These are phyloP conservation scores for Theobroma grandiflorum DNA, from an alignment of 441 rosid genomes.

Conservation along the genomic window DNA sequence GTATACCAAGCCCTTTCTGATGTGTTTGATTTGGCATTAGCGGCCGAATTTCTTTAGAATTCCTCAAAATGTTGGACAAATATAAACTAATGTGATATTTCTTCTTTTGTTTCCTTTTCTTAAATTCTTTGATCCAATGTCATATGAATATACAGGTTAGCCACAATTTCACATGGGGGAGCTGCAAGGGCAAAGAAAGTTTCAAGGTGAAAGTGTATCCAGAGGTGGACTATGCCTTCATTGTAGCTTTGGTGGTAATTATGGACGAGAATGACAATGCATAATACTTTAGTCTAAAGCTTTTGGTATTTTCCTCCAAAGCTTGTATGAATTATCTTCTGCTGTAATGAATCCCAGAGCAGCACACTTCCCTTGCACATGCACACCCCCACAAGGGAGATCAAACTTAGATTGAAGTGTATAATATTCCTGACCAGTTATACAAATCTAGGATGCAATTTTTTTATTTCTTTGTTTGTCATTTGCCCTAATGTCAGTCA, in stretches of 20 bases:
- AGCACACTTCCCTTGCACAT: neutral
- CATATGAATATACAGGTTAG: slow-evolving; percentile 45
- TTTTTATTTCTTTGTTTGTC: neutral
- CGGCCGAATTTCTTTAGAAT: neutral
- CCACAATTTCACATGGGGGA: slow-evolving; percentile 65
- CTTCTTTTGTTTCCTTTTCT: neutral
- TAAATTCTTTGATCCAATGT: neutral
- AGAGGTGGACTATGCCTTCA: slow-evolving; percentile 82
- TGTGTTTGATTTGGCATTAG: neutral
- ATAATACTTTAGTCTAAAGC: neutral
- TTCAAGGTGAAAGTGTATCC: slow-evolving; percentile 70
- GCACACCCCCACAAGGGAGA: neutral
- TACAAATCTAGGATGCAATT: neutral
- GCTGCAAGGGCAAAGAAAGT: slow-evolving; percentile 72
- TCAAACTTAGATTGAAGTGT: neutral
- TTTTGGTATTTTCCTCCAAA: too few species aligned
- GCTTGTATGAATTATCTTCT: neutral
- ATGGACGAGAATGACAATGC: slow-evolving; percentile 52
- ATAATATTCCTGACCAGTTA: neutral
- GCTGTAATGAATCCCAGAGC: neutral
- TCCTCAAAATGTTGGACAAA: neutral
- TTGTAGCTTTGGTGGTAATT: slow-evolving; percentile 67
- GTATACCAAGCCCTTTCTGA: slow-evolving; percentile 33
- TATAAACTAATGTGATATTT: neutral
- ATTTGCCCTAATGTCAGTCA: neutral